Evolutionary conservation across 2,329 filamentous ascomycete species (phyloP).

Genomic region (Sclerotinia glacialis): DNA sequence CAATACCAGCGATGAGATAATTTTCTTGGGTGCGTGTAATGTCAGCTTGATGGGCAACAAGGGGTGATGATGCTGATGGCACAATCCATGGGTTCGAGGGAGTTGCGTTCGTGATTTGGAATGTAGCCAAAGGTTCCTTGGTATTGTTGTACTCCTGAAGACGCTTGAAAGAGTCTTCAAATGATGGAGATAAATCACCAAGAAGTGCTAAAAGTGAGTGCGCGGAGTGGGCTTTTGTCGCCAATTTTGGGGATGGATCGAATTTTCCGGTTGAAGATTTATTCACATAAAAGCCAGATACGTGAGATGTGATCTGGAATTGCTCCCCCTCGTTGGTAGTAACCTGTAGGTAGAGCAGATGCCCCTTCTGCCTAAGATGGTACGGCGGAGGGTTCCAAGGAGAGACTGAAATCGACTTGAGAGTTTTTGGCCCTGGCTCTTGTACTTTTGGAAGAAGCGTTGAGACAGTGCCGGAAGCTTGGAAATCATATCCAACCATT

Average conservation of each 20-base stretch:
- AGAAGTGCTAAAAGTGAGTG: conserved; percentile 87
- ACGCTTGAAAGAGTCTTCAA: conserved; percentile 69
- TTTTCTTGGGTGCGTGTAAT: conserved; percentile 89
- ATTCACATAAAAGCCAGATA: conserved; percentile 96
- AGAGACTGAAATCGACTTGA: conserved; percentile 85
- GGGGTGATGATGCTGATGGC: conserved; percentile 60
- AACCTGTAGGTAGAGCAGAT: conserved; percentile 84
- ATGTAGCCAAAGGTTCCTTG: conserved; percentile 85
- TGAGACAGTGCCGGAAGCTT: conserved; percentile 63
- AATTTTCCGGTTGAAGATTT: conserved; percentile 95
- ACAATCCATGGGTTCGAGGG: conserved; percentile 92
- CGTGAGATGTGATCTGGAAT: conserved; percentile 87
- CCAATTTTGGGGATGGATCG: conserved; percentile 76
- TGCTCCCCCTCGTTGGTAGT: conserved; percentile 95
- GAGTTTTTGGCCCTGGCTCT: conserved; percentile 75
- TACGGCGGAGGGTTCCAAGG: conserved; percentile 96
- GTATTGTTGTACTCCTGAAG: conserved; percentile 82
- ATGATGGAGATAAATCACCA: conserved; percentile 76
- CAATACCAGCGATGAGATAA: conserved; percentile 82
- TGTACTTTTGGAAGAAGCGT: conserved; percentile 67
- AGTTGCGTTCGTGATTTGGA: conserved; percentile 93
- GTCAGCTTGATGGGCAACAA: conserved; percentile 74
- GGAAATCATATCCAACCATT: conserved; percentile 74
- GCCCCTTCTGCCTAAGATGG: conserved; percentile 84
- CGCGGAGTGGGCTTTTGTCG: conserved; percentile 73